These are phyloP conservation scores for Phytophthora hybrid DNA, from an alignment of 352 stramenopile species.

Conservation along the genomic window DNA sequence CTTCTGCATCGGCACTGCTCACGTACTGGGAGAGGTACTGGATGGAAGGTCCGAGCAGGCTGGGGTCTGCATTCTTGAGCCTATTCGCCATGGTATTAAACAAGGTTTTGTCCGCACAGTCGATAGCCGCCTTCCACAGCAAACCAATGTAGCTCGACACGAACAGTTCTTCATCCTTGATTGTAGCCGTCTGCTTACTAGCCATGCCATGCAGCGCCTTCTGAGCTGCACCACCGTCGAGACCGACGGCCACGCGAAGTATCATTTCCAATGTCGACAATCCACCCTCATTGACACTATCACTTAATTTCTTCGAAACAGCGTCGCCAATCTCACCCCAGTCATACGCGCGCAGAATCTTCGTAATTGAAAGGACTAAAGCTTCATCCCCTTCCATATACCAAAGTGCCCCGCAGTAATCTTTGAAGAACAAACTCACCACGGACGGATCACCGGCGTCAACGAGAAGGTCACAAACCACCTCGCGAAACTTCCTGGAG, in stretches of 20 bases:
- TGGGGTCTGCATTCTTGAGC: background rate
- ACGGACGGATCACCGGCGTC: conserved; percentile 13
- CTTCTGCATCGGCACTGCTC: background rate
- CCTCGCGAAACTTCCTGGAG: conserved; percentile 9
- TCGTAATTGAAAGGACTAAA: conserved; percentile 3
- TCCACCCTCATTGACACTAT: background rate
- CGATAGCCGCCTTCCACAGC: background rate
- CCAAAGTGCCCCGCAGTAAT: background rate
- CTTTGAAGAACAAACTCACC: conserved; percentile 22
- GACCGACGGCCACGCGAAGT: no score
- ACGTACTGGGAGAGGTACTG: background rate
- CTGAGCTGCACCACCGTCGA: background rate
- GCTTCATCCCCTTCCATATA: conserved; percentile 11
- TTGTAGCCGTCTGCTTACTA: no score
- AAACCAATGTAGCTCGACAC: background rate
- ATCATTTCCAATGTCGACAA: no score
- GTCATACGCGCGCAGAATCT: conserved; percentile 17
- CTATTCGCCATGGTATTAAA: background rate
- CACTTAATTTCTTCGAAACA: background rate
- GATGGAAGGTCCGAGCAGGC: background rate
- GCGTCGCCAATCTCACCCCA: conserved; percentile 21
- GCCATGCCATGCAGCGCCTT: background rate
- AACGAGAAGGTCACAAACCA: conserved; percentile 9
- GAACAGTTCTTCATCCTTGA: background rate
- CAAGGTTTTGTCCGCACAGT: background rate